Conservation (phyloP, 257 asterid species). For the Lycium ferocissimum region DNA sequence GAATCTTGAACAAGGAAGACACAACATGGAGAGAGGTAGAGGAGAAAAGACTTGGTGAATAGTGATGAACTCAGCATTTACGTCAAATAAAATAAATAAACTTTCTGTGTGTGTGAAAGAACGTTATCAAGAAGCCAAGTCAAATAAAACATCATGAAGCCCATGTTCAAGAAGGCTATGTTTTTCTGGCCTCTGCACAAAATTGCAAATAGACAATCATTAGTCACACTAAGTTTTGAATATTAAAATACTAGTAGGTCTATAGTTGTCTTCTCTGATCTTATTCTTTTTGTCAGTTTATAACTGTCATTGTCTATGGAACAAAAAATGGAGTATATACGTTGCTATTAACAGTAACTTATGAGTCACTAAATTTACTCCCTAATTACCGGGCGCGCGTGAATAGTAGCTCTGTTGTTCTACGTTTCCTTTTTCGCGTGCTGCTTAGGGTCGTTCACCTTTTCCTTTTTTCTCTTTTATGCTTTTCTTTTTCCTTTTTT, state of each 20-base stretch:
- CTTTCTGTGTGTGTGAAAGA: constrained; percentile 36
- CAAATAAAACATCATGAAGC: constrained; percentile 41
- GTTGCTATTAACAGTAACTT: background rate
- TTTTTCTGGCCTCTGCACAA: background rate
- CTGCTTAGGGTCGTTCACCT: background rate
- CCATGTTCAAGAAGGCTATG: constrained; percentile 37
- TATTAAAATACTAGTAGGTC: background rate
- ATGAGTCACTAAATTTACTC: background rate
- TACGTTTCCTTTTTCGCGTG: background rate
- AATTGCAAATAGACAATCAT: constrained; percentile 11
- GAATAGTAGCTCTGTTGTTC: background rate
- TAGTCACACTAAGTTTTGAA: background rate
- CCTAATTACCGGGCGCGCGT: constrained; percentile 20
- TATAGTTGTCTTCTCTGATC: background rate
- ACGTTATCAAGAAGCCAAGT: constrained; percentile 38
- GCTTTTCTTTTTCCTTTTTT: too few relatives aligned
- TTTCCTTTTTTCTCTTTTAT: background rate
- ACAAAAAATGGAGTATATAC: background rate
- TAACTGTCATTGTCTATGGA: background rate
- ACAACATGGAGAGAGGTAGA: constrained; percentile 16
- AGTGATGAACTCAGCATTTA: constrained; percentile 4
- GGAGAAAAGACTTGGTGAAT: background rate
- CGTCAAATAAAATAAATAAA: constrained; percentile 29
- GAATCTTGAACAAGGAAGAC: background rate
- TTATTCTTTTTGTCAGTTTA: constrained; percentile 18